phyloP scores from a whole-genome alignment of 305 asterid genomes.

The Fraxinus xanthoxyloides region DNA sequence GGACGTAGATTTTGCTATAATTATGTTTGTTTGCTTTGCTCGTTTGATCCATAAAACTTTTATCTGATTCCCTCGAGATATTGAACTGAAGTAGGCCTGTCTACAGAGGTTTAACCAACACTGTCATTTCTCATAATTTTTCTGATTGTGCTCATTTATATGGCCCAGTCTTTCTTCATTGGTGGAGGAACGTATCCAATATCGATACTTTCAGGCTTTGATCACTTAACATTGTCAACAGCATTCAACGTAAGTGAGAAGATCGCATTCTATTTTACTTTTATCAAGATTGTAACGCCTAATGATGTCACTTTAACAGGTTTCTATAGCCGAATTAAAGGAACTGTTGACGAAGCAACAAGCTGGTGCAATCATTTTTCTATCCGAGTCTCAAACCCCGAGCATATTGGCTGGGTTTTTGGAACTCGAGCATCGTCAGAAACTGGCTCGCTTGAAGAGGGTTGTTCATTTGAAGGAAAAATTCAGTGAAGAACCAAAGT shows the following conservation, averaged over 20 bases:
- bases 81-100: not conserved
- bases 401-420: constrained; percentile 53
- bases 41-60: not conserved
- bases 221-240: constrained; percentile 30
- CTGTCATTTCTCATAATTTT: not conserved
- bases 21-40: not conserved
- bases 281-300: not conserved
- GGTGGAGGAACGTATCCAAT: constrained; percentile 54
- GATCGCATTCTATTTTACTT: not conserved
- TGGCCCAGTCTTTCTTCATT: constrained; percentile 41
- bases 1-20: not conserved
- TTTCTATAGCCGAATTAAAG: constrained; percentile 42
- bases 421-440: constrained; percentile 39
- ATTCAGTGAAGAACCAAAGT: constrained; percentile 20
- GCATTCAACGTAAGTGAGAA: constrained; percentile 47
- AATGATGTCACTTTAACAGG: constrained; percentile 29
- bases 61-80: not conserved
- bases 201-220: constrained; percentile 55
- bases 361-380: constrained; percentile 54
- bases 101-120: not conserved
- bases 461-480: constrained; percentile 17
- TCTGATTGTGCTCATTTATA: not conserved
- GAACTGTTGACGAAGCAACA: constrained; percentile 44
- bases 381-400: constrained; percentile 40
- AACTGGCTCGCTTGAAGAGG: constrained; percentile 47